These are phyloP conservation scores for Neoarthrinium moseri DNA, from an alignment of 2,329 filamentous ascomycete genomes.

Conservation along the genomic window DNA sequence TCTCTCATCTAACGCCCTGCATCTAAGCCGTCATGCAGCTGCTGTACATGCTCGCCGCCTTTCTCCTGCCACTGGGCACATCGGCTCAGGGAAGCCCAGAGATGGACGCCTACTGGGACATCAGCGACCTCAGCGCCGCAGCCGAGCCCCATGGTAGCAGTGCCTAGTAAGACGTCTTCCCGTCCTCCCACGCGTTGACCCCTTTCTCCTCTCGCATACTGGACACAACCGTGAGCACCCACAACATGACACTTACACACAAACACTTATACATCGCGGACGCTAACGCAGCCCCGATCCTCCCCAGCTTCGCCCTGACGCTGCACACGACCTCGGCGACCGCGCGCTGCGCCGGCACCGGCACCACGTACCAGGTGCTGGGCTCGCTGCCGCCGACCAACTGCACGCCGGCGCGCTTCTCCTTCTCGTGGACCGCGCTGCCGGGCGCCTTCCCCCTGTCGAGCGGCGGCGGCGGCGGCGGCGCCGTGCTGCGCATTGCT, in stretches of 20 bases:
- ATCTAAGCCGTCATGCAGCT: too few relatives aligned
- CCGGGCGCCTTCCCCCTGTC: too few relatives aligned
- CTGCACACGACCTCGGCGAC: not conserved
- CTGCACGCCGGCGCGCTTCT: not conserved
- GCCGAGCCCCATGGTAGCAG: not conserved
- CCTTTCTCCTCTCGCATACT: too few relatives aligned
- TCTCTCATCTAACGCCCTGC: too few relatives aligned
- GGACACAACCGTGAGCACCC: too few relatives aligned
- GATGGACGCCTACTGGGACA: not conserved
- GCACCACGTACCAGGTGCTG: not conserved
- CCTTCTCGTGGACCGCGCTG: not conserved
- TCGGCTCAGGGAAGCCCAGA: too few relatives aligned
- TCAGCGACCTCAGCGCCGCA: not conserved
- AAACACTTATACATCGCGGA: not conserved
- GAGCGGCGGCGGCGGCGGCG: not conserved
- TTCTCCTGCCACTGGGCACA: too few relatives aligned
- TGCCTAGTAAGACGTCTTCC: not conserved
- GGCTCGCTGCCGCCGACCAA: not conserved
- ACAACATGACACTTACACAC: not conserved
- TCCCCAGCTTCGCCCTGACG: not conserved
- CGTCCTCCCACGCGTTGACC: too few relatives aligned
- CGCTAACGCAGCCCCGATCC: not conserved
- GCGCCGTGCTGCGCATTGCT: not conserved
- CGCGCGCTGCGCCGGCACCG: not conserved
- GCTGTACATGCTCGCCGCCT: too few relatives aligned